Base-by-base conservation (phyloP, 345 rosid genomes). In the Linum trigynum region DNA sequence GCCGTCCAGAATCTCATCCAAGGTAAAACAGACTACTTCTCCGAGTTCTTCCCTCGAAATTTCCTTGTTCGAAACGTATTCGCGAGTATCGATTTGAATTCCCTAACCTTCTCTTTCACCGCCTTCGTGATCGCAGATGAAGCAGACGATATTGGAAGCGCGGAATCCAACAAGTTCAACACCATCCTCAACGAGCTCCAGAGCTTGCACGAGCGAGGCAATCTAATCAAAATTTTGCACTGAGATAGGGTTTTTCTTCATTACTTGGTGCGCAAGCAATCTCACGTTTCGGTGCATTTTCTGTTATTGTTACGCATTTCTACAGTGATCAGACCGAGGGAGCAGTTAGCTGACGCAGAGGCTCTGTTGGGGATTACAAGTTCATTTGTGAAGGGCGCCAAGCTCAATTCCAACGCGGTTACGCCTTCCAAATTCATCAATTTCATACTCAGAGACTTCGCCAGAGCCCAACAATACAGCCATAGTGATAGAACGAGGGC, bases 311-410 rank as follows among this genome's bases (percentile, higher is more conserved):
- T 23, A 23, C 32, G 32, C 32, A 23, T 1, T 23, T 23, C 32
- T 70, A 66, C 83, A 82, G 85, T 82, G 4, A 71, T 51, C 66
- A 77, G 64, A 16, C 80, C 83, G 12, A 71, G 77, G 60, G 81
- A 82, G 56, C 85, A 77, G 59, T 67, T 77, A 39, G 75, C 74
- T 40, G 85, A 82, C 71, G 85, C 85, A 35, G 81, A 79, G 66
- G 76, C 80, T n/a, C 65, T 82, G 41, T 65, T 70, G 62, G 75
- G 63, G 59, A 72, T 23, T 82, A 55, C 83, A 32, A 73, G 64
- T 41, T 62, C 69, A 23, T 23, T 77, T 68, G 32, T 65, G 35
- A 12, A 58, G 3, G 71, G 32, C 32, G 32, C 32, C 32, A 23
- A 23, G 32, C 32, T 23, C 32, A 23, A 23, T 23, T 23, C 32